phyloP scores from a whole-genome alignment of 148 eudicot genomes.

The Silene conica region DNA sequence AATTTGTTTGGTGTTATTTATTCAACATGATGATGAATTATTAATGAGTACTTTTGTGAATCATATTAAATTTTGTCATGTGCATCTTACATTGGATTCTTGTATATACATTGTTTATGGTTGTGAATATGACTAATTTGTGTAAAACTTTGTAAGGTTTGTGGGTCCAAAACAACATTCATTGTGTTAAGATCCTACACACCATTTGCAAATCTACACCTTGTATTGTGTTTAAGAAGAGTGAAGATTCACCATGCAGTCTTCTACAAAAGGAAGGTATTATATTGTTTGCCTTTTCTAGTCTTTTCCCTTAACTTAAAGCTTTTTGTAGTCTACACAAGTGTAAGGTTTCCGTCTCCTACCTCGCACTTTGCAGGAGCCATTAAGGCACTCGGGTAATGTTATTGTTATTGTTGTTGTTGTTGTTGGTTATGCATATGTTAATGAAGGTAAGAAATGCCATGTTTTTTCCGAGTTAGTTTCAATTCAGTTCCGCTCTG shows the following conservation, averaged over 20 bases:
- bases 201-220: constrained; percentile 13
- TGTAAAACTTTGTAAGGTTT: constrained; percentile 33
- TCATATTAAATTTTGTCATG: constrained; percentile 18
- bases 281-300: constrained; percentile 15
- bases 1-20: constrained; percentile 8
- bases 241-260: constrained; percentile 56
- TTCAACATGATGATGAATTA: background rate
- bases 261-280: constrained; percentile 68
- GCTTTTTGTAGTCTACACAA: too few species aligned
- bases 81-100: constrained; percentile 47
- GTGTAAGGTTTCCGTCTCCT: too few species aligned
- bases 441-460: background rate
- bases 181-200: constrained; percentile 28
- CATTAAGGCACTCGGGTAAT: too few species aligned
- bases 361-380: too few species aligned
- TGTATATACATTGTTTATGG: constrained; percentile 21
- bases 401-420: too few species aligned
- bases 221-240: constrained; percentile 25
- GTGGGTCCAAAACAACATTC: constrained; percentile 52
- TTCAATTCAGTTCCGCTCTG: too few species aligned
- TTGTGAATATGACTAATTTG: background rate
- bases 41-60: constrained; percentile 6
- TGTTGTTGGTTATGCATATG: background rate
- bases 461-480: too few species aligned
- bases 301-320: background rate